These are phyloP conservation scores for Cladosporium sp. DNA, from an alignment of 2,329 filamentous ascomycete species.

Conservation along the genomic window DNA sequence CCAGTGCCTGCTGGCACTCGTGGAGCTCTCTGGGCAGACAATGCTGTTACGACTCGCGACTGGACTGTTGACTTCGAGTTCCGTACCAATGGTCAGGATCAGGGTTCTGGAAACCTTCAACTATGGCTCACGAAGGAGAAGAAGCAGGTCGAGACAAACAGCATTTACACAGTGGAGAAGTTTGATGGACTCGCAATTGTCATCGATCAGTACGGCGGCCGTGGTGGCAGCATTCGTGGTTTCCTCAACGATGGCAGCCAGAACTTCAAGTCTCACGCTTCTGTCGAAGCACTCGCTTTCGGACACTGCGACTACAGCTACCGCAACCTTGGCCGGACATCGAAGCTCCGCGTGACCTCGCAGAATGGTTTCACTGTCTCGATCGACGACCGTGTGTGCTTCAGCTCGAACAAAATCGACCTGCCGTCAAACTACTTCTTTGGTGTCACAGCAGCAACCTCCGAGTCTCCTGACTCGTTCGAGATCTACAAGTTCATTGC, in stretches of 20 bases:
- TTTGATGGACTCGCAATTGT: constrained; percentile 92
- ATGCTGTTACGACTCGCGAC: constrained; percentile 53
- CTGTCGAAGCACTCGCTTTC: constrained; percentile 83
- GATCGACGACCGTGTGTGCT: constrained; percentile 78
- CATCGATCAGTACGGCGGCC: constrained; percentile 78
- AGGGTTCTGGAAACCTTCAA: constrained; percentile 85
- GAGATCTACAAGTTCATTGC: constrained; percentile 87
- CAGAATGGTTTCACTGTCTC: constrained; percentile 70
- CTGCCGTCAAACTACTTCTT: constrained; percentile 80
- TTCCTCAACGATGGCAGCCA: constrained; percentile 90
- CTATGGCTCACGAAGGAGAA: constrained; percentile 81
- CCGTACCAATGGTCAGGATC: constrained; percentile 79
- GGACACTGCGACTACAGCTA: constrained; percentile 90
- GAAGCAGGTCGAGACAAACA: constrained; percentile 65
- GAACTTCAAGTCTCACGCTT: constrained; percentile 74
- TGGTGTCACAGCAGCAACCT: constrained; percentile 82
- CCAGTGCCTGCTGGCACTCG: constrained; percentile 82
- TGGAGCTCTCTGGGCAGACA: constrained; percentile 78
- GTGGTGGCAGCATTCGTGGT: constrained; percentile 77
- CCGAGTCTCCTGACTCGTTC: constrained; percentile 90
- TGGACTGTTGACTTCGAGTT: constrained; percentile 89
- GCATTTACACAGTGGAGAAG: constrained; percentile 78
- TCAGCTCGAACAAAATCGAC: constrained; percentile 73
- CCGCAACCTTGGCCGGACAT: constrained; percentile 85
- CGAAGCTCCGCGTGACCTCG: constrained; percentile 74